Evolutionary conservation across 1,284 basidiomycete genomes (phyloP).

Genomic region (Apiotrichum veenhuisii): DNA sequence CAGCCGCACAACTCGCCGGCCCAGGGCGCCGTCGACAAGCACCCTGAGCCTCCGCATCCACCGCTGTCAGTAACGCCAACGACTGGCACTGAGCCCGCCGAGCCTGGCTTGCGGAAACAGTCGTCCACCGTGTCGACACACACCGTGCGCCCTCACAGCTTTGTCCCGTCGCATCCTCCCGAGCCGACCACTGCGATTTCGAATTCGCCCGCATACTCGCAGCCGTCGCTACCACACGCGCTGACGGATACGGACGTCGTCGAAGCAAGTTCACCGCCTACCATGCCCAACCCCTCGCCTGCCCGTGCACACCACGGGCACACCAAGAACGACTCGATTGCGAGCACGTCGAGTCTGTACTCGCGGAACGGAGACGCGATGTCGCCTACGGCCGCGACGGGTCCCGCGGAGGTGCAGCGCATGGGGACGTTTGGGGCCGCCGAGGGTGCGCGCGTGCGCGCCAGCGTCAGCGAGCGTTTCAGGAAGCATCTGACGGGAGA

Average conservation of each 20-base stretch:
- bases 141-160: slow-evolving; percentile 12
- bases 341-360: not conserved
- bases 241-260: not conserved
- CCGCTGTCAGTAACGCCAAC: not conserved
- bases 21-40: not conserved
- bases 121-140: slow-evolving; percentile 6
- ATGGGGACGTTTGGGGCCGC: slow-evolving; percentile 18
- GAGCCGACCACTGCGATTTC: slow-evolving; percentile 19
- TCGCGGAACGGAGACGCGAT: slow-evolving; percentile 4
- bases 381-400: slow-evolving; percentile 1
- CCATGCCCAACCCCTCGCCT: not conserved
- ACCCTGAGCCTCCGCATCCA: not conserved
- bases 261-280: not conserved
- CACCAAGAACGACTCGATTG: not conserved
- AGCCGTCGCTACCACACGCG: not conserved
- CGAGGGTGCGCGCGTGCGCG: slow-evolving; percentile 11
- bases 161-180: slow-evolving; percentile 10
- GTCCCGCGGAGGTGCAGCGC: slow-evolving; percentile 12
- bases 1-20: slow-evolving; percentile 1
- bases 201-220: slow-evolving; percentile 10
- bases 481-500: slow-evolving; percentile 18
- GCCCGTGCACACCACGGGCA: not conserved
- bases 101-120: slow-evolving; percentile 12
- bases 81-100: not conserved
- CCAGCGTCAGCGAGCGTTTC: slow-evolving; percentile 22